Base-by-base conservation (phyloP, 129 eudicot species). In the Calendula officinalis region DNA sequence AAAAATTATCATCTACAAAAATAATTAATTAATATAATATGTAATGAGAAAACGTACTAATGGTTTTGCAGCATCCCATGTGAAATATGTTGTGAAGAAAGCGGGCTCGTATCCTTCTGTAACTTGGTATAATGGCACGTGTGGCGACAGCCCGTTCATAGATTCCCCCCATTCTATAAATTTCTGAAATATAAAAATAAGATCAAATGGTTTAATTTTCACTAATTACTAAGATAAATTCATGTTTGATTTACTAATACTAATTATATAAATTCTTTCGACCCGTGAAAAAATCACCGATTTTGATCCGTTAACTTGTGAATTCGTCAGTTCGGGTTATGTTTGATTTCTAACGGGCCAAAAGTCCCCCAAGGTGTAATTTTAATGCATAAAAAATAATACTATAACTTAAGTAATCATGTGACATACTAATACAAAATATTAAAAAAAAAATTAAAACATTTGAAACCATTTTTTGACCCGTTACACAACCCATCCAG, bases 51-150 rank as follows among this genome's bases (percentile, higher is more conserved):
- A 45, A 71, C 95, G 58, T 94, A 89, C 99, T 51, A 43, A 74
- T 64, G 95, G 76, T 89, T 94, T 94, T 75, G 84, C 76, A n/a
- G 84, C 80, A 22, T 94, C 99, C 99, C 99, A 94, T 41, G 90
- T 80, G 71, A 94, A 94, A 71, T 77, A 86, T 61, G 90, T 73
- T 57, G 99, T 94, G 80, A 94, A 94, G 83, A 94, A 94, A 77
- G 80, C 60, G 14, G 99, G 99, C 70, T 94, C 99, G 57, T 88
- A 79, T 75, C 97, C 99, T 54, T 94, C 99, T 3, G 84, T 78
- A 48, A 86, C 77, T 77, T 71, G 86, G 88, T 88, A 94, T 52
- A 89, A 42, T 17, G 99, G 99, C 66, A 94, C 95, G 38, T 72
- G 41, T 15, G 86, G 86, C 34, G 88, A 82, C 52, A 88, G 69